phyloP scores from a whole-genome alignment of 1,284 basidiomycete genomes.

The Agroathelia rolfsii region DNA sequence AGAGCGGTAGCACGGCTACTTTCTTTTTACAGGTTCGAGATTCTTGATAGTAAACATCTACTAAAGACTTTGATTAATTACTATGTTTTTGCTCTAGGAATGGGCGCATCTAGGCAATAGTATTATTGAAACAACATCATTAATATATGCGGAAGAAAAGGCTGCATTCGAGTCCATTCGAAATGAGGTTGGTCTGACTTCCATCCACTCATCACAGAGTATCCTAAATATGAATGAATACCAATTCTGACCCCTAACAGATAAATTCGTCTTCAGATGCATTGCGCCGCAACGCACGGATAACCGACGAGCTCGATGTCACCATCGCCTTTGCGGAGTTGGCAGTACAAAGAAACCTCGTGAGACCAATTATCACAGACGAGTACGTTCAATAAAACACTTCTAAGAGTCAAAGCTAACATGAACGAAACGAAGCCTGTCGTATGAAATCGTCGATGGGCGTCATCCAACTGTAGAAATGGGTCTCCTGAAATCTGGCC shows the following conservation, averaged over 20 bases:
- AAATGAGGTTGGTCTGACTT: slow-evolving; percentile 39
- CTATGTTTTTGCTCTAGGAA: slow-evolving; percentile 30
- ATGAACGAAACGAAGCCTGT: slow-evolving; percentile 35
- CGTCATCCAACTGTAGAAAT: slow-evolving; percentile 92
- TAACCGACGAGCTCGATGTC: slow-evolving; percentile 88
- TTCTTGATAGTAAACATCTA: slow-evolving; percentile 1
- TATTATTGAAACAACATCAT: slow-evolving; percentile 48
- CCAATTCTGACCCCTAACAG: slow-evolving; percentile 26
- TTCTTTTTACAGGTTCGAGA: slow-evolving; percentile 58
- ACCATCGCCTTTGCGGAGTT: slow-evolving; percentile 74
- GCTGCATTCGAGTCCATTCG: slow-evolving; percentile 64
- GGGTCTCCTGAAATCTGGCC: slow-evolving; percentile 67
- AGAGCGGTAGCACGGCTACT: slow-evolving; percentile 54
- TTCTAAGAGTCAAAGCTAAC: slow-evolving; percentile 3
- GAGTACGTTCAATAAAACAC: slow-evolving; percentile 39
- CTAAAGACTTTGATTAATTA: slow-evolving; percentile 5
- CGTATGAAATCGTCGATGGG: slow-evolving; percentile 66
- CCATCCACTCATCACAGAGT: slow-evolving; percentile 1
- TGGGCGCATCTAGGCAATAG: slow-evolving; percentile 68
- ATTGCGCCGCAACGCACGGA: slow-evolving; percentile 67
- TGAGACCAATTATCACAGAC: slow-evolving; percentile 62
- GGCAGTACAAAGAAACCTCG: slow-evolving; percentile 72
- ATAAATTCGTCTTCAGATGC: slow-evolving; percentile 46
- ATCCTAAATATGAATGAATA: slow-evolving; percentile 5
- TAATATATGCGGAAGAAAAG: slow-evolving; percentile 52